Base-by-base conservation (phyloP, 1,139 yeast species). In the Suhomyces panamericanus region DNA sequence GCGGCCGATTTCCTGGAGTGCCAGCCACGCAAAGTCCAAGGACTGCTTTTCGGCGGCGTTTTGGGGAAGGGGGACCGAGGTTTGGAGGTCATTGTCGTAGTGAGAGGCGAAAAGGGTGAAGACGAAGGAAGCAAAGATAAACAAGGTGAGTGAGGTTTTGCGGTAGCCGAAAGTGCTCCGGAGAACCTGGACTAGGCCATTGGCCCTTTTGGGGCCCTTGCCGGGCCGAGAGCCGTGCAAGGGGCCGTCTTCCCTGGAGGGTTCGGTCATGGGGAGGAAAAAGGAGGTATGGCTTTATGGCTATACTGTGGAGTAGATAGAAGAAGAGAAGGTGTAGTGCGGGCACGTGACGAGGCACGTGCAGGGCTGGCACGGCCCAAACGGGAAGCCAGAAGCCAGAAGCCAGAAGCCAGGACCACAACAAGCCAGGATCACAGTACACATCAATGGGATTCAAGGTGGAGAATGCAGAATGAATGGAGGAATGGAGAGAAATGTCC, bases 1-100 rank as follows among this genome's bases (percentile, higher is more conserved):
- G 34, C 66, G 59, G 0, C 93, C 85, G 13, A 90, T 84, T 9
- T 66, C 63, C 60, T 87, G 95, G 44, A 89, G 72, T 54, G 83
- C 87, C 5, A 64, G 52, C 96, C 96, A 89, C 8, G 75, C 54
- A 12, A 52, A 36, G 39, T 78, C 83, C 37, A 64, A 62, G 6
- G 66, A 57, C 13, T 53, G 49, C 33, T 42, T 37, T 29, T 42
- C 44, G 15, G 13, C 13, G 10, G 10, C n/a, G 12, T 9, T 6
- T 0, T 55, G 41, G 3, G 85, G 85, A 11, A 77, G 59, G 1
- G 53, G 41, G 17, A 79, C 63, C 2, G 81, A 62, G 42, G 46
- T 61, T n/a, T 66, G 68, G 44, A 70, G 62, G 38, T 63, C 61
- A 42, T 72, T 70, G 51, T 73, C 77, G 37, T 58, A 49, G 17